Evolutionary conservation across 257 asterid species (phyloP), one percentile per base, ranked within the genome.

Genomic region (Lithospermum erythrorhizon): DNA sequence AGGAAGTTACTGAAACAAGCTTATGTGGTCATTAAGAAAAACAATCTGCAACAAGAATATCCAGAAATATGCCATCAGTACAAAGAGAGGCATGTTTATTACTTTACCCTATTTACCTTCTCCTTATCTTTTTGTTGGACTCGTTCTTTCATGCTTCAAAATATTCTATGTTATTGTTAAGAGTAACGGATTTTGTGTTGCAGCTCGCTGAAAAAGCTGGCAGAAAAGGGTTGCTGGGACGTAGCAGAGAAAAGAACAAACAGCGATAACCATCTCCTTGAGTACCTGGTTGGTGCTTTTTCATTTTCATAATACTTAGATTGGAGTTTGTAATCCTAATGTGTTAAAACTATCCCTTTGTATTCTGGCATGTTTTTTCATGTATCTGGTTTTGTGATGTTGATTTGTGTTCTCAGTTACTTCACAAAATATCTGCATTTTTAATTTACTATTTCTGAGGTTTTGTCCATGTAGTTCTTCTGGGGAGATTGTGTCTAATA

Each of bases 181-280:
- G 56, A 67, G 62, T 63, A 25, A 68, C 21, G 27, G 17, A 30
- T 45, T 27, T 20, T 54, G 57, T 72, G 59, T 71, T 77, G 59
- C 97, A 93, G 98, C 69, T 75, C 83, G 61, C 68, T 93, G 69
- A 93, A 88, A 85, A 88, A 84, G 81, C 87, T 93, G 59, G 98
- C 95, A 25, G 97, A 93, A 80, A 80, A 81, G 70, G 98, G 98
- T 59, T 81, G 83, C 61, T 93, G 98, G 98, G 98, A 89, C 27
- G 53, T 84, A 77, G 97, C 97, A 55, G 98, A 93, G 83, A 76
- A 75, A 48, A 86, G 88, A 73, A 72, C 95, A 10, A 76, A 80
- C 47, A 83, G 85, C 35, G 82, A 93, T 64, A 74, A 65, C 29
- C 79, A 80, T 58, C 90, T 86, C 69, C 83, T 93, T 58, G 90